Conservation (phyloP, 306 rosid species). For the Carpinus viminea region DNA sequence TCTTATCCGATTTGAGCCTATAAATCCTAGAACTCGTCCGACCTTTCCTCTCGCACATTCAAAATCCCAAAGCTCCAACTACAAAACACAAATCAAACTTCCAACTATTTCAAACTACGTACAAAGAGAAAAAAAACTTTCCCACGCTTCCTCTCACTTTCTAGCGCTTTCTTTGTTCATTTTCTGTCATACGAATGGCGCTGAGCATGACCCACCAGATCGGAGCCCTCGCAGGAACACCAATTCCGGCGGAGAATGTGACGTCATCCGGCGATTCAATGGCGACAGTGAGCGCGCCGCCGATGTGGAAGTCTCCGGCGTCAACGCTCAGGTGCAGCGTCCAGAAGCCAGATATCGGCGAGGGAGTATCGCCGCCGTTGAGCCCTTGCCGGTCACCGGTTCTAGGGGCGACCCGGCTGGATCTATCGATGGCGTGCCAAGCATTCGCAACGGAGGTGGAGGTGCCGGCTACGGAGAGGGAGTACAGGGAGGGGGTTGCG, state of each 20-base stretch:
- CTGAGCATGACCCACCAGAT: conserved; percentile 61
- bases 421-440: conserved; percentile 65
- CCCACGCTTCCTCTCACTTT: not conserved
- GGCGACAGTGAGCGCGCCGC: conserved; percentile 38
- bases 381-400: conserved; percentile 62
- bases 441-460: conserved; percentile 57
- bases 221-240: conserved; percentile 42
- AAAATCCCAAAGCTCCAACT: not conserved
- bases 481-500: conserved; percentile 27
- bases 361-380: conserved; percentile 40
- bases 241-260: conserved; percentile 23
- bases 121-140: not conserved
- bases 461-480: conserved; percentile 8
- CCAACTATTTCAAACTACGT: not conserved
- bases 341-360: conserved; percentile 28
- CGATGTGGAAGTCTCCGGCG: conserved; percentile 46
- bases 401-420: conserved; percentile 43
- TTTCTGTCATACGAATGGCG: conserved; percentile 41
- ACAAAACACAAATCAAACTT: not conserved
- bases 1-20: conserved; percentile 37
- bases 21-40: conserved; percentile 20
- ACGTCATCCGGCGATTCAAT: conserved; percentile 33
- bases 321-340: conserved; percentile 38
- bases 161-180: not conserved
- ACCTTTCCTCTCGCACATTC: not conserved